Evolutionary conservation across 495 filamentous ascomycete species (phyloP).

Genomic region (Penicillium atrosanguineum): DNA sequence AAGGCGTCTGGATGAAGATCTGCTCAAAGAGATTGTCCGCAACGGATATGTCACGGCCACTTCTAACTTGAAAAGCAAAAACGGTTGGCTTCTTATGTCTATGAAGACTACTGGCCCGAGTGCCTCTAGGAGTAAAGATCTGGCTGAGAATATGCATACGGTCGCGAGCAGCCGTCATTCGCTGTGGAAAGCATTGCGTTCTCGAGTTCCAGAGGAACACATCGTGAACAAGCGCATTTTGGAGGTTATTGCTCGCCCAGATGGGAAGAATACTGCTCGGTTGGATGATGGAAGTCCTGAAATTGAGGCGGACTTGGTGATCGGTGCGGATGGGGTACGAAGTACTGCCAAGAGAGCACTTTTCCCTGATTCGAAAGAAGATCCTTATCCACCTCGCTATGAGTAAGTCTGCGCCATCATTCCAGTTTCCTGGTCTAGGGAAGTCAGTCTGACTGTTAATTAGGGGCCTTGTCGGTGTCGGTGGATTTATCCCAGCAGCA

Average conservation of each 20-base stretch:
- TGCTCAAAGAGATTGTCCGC: conserved; percentile 19
- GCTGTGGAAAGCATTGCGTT: conserved; percentile 33
- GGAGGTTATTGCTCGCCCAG: conserved; percentile 16
- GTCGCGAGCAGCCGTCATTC: conserved; percentile 35
- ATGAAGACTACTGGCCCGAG: conserved; percentile 14
- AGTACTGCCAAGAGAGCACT: conserved; percentile 46
- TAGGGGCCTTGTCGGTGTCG: conserved; percentile 51
- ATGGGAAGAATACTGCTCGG: conserved; percentile 19
- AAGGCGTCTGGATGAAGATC: conserved; percentile 15
- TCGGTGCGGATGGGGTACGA: conserved; percentile 62
- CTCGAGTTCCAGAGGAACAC: conserved; percentile 27
- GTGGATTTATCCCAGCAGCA: conserved; percentile 46
- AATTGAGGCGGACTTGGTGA: conserved; percentile 50
- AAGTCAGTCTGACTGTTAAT: not conserved
- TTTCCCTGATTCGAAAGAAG: conserved; percentile 34
- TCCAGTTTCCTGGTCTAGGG: not conserved
- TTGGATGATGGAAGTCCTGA: conserved; percentile 32
- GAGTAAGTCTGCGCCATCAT: conserved; percentile 27
- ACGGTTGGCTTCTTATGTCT: conserved; percentile 31
- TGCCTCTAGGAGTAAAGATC: not conserved
- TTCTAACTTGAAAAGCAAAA: conserved; percentile 36
- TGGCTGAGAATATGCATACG: conserved; percentile 19
- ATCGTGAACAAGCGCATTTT: conserved; percentile 31
- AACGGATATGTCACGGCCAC: conserved; percentile 36
- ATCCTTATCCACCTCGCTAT: conserved; percentile 38